phyloP scores from a whole-genome alignment of 2,329 filamentous ascomycete species.

The Fusarium verrucosum region DNA sequence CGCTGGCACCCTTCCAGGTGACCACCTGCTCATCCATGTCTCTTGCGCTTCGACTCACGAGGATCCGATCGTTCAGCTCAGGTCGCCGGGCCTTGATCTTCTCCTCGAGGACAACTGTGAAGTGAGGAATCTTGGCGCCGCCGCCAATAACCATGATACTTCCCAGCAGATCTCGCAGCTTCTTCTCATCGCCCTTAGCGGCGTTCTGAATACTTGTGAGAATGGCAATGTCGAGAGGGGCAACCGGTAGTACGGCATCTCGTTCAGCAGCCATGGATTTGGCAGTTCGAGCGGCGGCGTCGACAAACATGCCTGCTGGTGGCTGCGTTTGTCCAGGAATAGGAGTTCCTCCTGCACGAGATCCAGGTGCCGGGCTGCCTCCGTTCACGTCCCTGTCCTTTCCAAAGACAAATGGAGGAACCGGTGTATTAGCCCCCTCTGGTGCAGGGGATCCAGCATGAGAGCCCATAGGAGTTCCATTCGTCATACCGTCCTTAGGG shows the following conservation, averaged over 20 bases:
- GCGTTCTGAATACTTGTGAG: conserved; percentile 89
- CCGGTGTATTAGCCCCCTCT: conserved; percentile 76
- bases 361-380: conserved; percentile 63
- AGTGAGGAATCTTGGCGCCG: conserved; percentile 80
- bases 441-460: conserved; percentile 88
- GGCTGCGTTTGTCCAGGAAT: conserved; percentile 52
- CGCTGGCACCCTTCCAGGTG: conserved; percentile 95
- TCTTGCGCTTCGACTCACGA: conserved; percentile 77
- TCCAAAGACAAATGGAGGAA: conserved; percentile 64
- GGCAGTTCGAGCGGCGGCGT: conserved; percentile 60
- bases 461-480: conserved; percentile 83
- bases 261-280: conserved; percentile 71
- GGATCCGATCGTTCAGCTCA: conserved; percentile 67
- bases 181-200: conserved; percentile 88
- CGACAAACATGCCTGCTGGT: conserved; percentile 59
- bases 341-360: conserved; percentile 60
- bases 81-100: conserved; percentile 74
- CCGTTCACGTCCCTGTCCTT: conserved; percentile 56
- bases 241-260: conserved; percentile 82
- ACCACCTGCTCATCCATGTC: conserved; percentile 98
- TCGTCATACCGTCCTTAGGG: conserved; percentile 69
- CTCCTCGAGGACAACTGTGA: conserved; percentile 85
- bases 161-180: conserved; percentile 87
- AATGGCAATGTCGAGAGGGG: conserved; percentile 88
- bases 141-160: conserved; percentile 93